Base-by-base conservation (phyloP, 495 filamentous ascomycete genomes). In the Penicillium riverlandense region DNA sequence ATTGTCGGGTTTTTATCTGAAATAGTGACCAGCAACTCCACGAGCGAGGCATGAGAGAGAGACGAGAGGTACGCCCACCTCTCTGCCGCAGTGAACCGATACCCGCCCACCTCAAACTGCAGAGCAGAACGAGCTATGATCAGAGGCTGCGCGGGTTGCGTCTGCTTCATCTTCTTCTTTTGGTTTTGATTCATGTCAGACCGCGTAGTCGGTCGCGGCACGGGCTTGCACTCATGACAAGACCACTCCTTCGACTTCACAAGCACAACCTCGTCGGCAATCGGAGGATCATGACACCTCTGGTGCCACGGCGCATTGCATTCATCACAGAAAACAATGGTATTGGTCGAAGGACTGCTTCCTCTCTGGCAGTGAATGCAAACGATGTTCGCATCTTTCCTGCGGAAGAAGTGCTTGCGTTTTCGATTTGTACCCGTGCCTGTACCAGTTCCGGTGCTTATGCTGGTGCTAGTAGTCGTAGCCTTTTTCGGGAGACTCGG, bases 251-350 rank as follows among this genome's bases (percentile, higher is more conserved):
- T 76, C 40, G 83, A 80, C 47, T 83, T 69, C 29, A 81, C 70
- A 11, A 69, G 58, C 4, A 95, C 78, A 7, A 86, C 79, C 9
- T 86, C 77, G 46, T 82, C 76, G 7, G 74, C 70, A 50, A 98
- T 90, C 5, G 75, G 76, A 1, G 92, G 90, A 50, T 92, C 79
- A 61, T 96, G 90, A 55, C 92, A 97, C 48, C 77, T 76, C 62
- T 95, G 90, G 61, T 98, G 92, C 79, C 90, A 98, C 11, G 84
- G 78, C 9, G 72, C 73, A 57, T 92, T 90, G 69, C 92, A 98
- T 10, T 80, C 83, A 62, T 96, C 90, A 66, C 92, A 98, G 59
- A 95, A 92, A 7, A 97, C 92, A 44, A 98, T 96, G 67, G 81
- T 76, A 62, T 98, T 98, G 45, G 59, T 79, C 12, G 71, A 59